These are phyloP conservation scores for Viridothelium virens DNA, from an alignment of 495 filamentous ascomycete species.

Conservation along the genomic window DNA sequence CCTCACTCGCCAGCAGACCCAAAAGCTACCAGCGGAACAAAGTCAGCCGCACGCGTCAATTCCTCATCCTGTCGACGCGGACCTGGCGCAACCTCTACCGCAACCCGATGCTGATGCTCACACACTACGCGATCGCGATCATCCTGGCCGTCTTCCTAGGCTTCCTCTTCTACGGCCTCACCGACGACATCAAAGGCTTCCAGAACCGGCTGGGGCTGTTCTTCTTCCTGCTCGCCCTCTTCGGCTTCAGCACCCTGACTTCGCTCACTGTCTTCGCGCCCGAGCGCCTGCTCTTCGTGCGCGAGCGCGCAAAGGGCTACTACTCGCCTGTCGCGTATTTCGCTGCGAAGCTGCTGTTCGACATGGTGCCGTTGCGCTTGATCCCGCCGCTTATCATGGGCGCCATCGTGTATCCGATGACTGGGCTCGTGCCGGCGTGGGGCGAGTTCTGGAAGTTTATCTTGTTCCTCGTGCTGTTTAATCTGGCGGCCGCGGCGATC, in stretches of 20 bases:
- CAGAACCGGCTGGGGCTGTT: slow-evolving; percentile 97
- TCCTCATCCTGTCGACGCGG: slow-evolving; percentile 76
- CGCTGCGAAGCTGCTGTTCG: slow-evolving; percentile 84
- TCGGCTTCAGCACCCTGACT: slow-evolving; percentile 93
- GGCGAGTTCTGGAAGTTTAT: slow-evolving; percentile 86
- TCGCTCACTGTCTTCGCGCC: slow-evolving; percentile 88
- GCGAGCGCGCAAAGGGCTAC: slow-evolving; percentile 94
- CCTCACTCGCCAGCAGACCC: slow-evolving; percentile 42
- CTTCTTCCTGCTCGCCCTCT: slow-evolving; percentile 93
- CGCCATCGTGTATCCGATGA: slow-evolving; percentile 97
- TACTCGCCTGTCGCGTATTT: slow-evolving; percentile 98
- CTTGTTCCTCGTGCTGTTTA: slow-evolving; percentile 88
- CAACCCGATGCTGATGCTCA: slow-evolving; percentile 97
- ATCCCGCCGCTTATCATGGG: slow-evolving; percentile 96
- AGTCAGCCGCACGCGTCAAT: slow-evolving; percentile 69
- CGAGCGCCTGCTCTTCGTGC: slow-evolving; percentile 84
- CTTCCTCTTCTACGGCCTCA: slow-evolving; percentile 92
- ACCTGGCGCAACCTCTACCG: slow-evolving; percentile 98
- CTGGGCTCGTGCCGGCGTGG: slow-evolving; percentile 77
- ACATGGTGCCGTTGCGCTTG: slow-evolving; percentile 87
- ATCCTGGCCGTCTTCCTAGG: slow-evolving; percentile 88
- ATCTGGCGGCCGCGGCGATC: slow-evolving; percentile 84
- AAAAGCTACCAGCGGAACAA: slow-evolving; percentile 64
- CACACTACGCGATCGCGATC: slow-evolving; percentile 98
- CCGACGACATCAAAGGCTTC: slow-evolving; percentile 92